Percentiles rank a stretch among this genome's conserved stretches.
These are phyloP conservation scores for Solanum chaucha DNA, from an alignment of 257 asterid species.

Conservation along the genomic window DNA sequence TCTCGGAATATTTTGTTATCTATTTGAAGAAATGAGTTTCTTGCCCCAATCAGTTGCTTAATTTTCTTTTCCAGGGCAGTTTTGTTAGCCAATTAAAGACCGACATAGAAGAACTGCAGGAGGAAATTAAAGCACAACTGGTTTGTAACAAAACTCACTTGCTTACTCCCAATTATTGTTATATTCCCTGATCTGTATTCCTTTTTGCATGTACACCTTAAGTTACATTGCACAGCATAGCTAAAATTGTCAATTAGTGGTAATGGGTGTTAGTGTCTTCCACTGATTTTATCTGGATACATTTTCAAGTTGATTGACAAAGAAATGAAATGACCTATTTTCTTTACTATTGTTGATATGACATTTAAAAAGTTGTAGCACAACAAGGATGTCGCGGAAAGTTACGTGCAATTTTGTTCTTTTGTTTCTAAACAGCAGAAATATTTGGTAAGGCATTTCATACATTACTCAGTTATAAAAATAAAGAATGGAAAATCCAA, in stretches of 20 bases:
- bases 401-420: not conserved
- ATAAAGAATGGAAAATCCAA: not conserved
- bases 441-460: not conserved
- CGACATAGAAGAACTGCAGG: slow-evolving; percentile 66
- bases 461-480: not conserved
- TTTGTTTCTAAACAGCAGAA: not conserved
- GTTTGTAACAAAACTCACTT: slow-evolving; percentile 28
- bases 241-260: not conserved
- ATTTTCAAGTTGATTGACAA: not conserved
- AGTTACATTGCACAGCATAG: not conserved
- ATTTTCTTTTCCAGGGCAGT: slow-evolving; percentile 51
- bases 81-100: slow-evolving; percentile 65
- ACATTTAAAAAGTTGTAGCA: not conserved
- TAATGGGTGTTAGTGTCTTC: not conserved
- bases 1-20: not conserved
- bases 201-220: not conserved
- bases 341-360: not conserved
- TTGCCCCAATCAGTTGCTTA: not conserved
- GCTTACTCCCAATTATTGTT: not conserved
- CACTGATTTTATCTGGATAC: not conserved
- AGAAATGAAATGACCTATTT: not conserved
- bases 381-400: not conserved
- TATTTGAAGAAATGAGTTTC: not conserved
- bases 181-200: not conserved
- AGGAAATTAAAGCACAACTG: slow-evolving; percentile 69